phyloP scores from a whole-genome alignment of 1,284 basidiomycete species.

The Anthracocystis setariae region DNA sequence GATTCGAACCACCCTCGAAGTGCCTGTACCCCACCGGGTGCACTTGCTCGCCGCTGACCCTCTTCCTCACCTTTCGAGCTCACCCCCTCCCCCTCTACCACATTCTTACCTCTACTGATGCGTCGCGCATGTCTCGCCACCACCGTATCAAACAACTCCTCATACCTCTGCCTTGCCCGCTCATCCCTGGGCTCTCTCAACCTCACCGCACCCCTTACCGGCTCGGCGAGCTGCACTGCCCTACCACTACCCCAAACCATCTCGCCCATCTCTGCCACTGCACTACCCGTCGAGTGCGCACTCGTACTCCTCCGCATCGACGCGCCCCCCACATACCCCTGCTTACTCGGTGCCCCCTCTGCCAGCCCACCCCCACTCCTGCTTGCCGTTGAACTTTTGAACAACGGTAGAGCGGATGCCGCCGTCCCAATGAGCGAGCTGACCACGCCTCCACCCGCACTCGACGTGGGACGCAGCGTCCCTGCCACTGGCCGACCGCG shows the following conservation, averaged over 20 bases:
- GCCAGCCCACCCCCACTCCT: slow-evolving; percentile 14
- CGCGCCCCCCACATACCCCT: slow-evolving; percentile 7
- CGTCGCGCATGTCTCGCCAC: slow-evolving; percentile 1
- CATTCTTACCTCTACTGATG: neutral
- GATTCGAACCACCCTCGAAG: slow-evolving; percentile 44
- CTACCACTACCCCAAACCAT: slow-evolving; percentile 11
- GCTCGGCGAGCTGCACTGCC: slow-evolving; percentile 23
- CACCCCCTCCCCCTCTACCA: neutral
- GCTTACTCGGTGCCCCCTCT: slow-evolving; percentile 41
- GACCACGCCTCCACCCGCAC: neutral
- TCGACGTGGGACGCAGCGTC: neutral
- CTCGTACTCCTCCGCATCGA: slow-evolving; percentile 19
- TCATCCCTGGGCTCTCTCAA: slow-evolving; percentile 25
- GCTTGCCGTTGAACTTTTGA: neutral
- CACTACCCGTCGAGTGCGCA: slow-evolving; percentile 5
- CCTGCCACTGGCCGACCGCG: slow-evolving; percentile 3
- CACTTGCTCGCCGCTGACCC: neutral
- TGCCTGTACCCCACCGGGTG: slow-evolving; percentile 18
- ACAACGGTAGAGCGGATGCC: slow-evolving; percentile 4
- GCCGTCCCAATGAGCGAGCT: slow-evolving; percentile 3
- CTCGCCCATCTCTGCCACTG: slow-evolving; percentile 2
- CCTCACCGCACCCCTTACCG: neutral
- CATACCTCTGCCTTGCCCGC: slow-evolving; percentile 18
- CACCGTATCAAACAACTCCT: slow-evolving; percentile 19
- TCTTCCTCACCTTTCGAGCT: neutral